Percentiles rank a stretch among this genome's conserved stretches.
Conservation (phyloP, 805 yeast genomes). For the Candida chauliodis region DNA sequence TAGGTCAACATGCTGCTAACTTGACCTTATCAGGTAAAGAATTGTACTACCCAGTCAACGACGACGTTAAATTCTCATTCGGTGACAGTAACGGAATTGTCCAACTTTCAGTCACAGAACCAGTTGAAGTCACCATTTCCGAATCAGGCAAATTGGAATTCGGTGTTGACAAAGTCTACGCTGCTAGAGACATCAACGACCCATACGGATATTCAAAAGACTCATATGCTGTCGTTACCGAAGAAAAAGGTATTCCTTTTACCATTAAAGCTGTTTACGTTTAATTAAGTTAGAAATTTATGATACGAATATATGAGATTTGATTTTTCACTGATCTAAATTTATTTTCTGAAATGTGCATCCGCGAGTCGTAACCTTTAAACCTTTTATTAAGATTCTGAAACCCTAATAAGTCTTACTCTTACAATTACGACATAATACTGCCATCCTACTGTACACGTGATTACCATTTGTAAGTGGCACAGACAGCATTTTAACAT, state of each 20-base stretch:
- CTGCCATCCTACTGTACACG: no score
- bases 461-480: no score
- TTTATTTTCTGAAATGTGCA: no score
- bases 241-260: conserved; percentile 8
- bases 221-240: conserved; percentile 14
- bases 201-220: conserved; percentile 23
- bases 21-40: conserved; percentile 18
- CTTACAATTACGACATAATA: no score
- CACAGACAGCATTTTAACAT: no score
- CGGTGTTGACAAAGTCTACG: conserved; percentile 19
- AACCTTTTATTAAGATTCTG: no score
- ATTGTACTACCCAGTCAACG: conserved; percentile 2
- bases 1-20: conserved; percentile 15
- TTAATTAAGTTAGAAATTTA: no score
- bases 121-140: conserved; percentile 9
- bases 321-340: no score
- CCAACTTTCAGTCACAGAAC: conserved; percentile 10
- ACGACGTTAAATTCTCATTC: conserved; percentile 1
- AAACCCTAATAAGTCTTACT: no score
- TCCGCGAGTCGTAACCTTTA: no score
- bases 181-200: conserved; percentile 25
- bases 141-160: conserved; percentile 10
- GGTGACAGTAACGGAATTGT: conserved; percentile 9
- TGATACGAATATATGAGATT: no score
- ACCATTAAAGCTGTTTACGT: conserved; percentile 1